These are phyloP conservation scores for Colletotrichum simmondsii DNA, from an alignment of 2,329 filamentous ascomycete species.

Conservation along the genomic window DNA sequence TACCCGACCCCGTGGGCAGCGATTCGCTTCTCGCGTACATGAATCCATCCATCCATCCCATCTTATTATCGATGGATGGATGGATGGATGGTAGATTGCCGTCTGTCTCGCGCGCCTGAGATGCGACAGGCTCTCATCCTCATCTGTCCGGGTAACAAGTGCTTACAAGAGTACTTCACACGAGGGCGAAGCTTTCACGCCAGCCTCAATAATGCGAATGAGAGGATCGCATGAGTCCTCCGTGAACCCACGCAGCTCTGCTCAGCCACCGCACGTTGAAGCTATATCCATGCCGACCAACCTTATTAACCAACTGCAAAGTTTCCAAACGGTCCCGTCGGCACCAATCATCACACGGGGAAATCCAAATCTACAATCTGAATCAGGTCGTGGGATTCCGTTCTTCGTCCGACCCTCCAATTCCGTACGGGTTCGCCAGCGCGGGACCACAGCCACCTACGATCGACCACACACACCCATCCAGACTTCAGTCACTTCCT, in stretches of 20 bases:
- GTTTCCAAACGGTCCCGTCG: not conserved
- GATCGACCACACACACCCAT: constrained; percentile 1
- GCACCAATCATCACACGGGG: not conserved
- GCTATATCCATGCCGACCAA: not conserved
- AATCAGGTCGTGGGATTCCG: not conserved
- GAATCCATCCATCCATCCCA: not conserved
- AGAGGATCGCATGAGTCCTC: not conserved
- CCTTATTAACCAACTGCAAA: not conserved
- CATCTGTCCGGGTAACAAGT: not conserved
- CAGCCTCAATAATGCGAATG: not conserved
- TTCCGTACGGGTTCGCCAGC: constrained; percentile 12
- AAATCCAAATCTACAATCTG: not conserved
- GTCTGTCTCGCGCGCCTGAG: not conserved
- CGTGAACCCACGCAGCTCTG: not conserved
- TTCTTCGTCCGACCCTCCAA: constrained; percentile 10
- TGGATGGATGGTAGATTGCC: not conserved
- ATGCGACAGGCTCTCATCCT: not conserved
- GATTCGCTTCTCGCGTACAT: constrained; percentile 16
- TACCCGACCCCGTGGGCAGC: constrained; percentile 7
- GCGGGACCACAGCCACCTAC: constrained; percentile 17
- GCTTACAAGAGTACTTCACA: not conserved
- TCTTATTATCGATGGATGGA: not conserved
- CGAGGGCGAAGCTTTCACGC: not conserved
- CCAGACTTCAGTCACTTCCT: not conserved
- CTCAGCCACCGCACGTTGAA: constrained; percentile 1